A percentile compares a stretch with the other conserved stretches of the same genome.
phyloP scores from a whole-genome alignment of 192 early-diverging fungal species.

The Diversispora epigaea region DNA sequence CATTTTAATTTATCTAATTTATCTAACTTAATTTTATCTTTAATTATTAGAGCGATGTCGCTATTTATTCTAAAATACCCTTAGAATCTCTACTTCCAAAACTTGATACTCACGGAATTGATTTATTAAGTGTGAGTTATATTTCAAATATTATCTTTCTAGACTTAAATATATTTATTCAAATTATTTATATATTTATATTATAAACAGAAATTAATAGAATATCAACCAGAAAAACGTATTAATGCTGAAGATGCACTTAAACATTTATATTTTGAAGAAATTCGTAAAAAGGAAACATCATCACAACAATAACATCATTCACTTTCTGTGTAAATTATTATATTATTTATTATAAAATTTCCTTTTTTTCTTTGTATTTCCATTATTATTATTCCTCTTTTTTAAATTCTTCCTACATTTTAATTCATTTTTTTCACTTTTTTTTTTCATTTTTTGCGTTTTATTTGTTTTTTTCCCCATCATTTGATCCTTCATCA shows the following conservation, averaged over 20 bases:
- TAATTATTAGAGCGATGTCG: slow-evolving; percentile 63
- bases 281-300: slow-evolving; percentile 35
- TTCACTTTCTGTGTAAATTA: slow-evolving; percentile 12
- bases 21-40: slow-evolving; percentile 7
- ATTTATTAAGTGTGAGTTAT: slow-evolving; percentile 69
- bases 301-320: slow-evolving; percentile 12
- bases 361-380: not conserved
- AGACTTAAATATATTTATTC: not conserved
- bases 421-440: not conserved
- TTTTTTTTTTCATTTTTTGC: no score
- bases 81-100: slow-evolving; percentile 80
- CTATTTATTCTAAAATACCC: slow-evolving; percentile 66
- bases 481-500: no score
- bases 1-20: not conserved
- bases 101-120: slow-evolving; percentile 80
- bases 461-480: no score
- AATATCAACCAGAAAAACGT: slow-evolving; percentile 31
- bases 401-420: not conserved
- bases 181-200: not conserved
- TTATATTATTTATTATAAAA: not conserved
- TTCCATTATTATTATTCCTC: not conserved
- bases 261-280: slow-evolving; percentile 32
- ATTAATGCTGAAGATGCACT: slow-evolving; percentile 30
- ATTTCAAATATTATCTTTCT: not conserved
- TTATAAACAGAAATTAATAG: slow-evolving; percentile 25